phyloP scores from a whole-genome alignment of 208 protist species.

The Leishmania turanica region DNA sequence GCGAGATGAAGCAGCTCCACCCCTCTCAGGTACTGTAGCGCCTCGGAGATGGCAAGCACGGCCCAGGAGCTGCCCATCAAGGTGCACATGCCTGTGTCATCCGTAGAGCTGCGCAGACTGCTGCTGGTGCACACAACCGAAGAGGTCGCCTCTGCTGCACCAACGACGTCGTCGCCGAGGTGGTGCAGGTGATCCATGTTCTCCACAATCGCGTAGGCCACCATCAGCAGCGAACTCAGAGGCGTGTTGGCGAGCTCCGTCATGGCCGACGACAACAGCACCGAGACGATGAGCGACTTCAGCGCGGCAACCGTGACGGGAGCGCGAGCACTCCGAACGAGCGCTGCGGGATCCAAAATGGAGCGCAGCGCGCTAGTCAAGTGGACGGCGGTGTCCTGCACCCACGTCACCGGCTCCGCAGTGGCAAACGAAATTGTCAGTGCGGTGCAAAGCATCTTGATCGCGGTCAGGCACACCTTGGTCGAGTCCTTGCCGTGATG shows the following conservation, averaged over 20 bases:
- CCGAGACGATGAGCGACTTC: constrained; percentile 30
- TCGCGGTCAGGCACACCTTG: constrained; percentile 50
- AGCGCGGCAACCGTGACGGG: constrained; percentile 24
- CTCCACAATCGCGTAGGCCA: constrained; percentile 40
- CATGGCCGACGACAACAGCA: constrained; percentile 38
- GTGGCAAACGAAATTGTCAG: constrained; percentile 23
- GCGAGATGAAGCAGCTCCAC: constrained; percentile 74
- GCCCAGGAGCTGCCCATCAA: constrained; percentile 19
- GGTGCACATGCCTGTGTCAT: constrained; percentile 6
- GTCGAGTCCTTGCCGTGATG: constrained; percentile 72
- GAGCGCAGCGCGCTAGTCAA: constrained; percentile 32
- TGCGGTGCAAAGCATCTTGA: constrained; percentile 49
- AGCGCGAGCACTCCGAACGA: constrained; percentile 27
- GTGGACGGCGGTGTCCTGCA: constrained; percentile 33
- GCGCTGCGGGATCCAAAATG: constrained; percentile 31
- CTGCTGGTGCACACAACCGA: background rate
- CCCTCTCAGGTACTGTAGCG: constrained; percentile 43
- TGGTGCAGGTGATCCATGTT: constrained; percentile 45
- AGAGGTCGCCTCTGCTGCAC: background rate
- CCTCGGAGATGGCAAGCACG: constrained; percentile 34
- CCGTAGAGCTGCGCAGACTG: constrained; percentile 1
- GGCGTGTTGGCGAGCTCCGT: constrained; percentile 14
- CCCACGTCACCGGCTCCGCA: constrained; percentile 35
- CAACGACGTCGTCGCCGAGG: constrained; percentile 17
- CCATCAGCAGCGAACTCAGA: constrained; percentile 29